Evolutionary conservation across 176 grass and related monocot genomes (phyloP).

Genomic region (Zea mays): Zm-B73-REFERENCE-NAM-5.0 NC_050102.1:30511501-30512000

Average conservation of each 20-base stretch:
- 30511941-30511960: conserved; percentile 37
- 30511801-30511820: conserved; percentile 65
- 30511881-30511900: conserved; percentile 72
- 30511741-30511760: conserved; percentile 50
- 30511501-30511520: conserved; percentile 57
- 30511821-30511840: conserved; percentile 52
- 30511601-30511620: conserved; percentile 72
- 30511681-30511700: conserved; percentile 76
- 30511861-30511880: conserved; percentile 66
- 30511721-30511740: conserved; percentile 47
- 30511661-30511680: conserved; percentile 68
- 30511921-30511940: conserved; percentile 56
- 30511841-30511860: not conserved
- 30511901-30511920: conserved; percentile 75
- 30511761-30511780: conserved; percentile 67
- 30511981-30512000: conserved; percentile 65
- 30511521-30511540: conserved; percentile 54
- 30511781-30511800: conserved; percentile 52
- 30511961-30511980: conserved; percentile 40
- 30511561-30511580: conserved; percentile 46
- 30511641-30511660: conserved; percentile 75
- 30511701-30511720: conserved; percentile 60
- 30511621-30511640: conserved; percentile 81
- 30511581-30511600: conserved; percentile 70
- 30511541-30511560: conserved; percentile 10